Conservation (phyloP, 169 alveolate species). For the Perkinsus olseni region DNA sequence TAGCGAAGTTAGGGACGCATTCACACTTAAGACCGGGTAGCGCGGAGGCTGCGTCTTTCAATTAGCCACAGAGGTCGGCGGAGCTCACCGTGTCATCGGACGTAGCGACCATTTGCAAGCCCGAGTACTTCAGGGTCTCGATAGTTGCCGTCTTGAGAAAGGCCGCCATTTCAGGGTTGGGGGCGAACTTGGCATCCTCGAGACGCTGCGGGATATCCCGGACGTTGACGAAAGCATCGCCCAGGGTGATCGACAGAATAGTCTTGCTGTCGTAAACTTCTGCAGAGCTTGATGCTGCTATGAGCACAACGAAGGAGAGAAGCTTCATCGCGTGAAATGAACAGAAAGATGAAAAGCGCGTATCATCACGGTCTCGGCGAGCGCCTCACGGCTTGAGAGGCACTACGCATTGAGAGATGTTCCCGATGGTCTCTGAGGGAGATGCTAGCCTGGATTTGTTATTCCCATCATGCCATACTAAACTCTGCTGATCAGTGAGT, state of each 20-base stretch:
- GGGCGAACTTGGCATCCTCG: not conserved
- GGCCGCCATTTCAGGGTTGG: not conserved
- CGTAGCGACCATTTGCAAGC: not conserved
- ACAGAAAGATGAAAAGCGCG: too few relatives aligned
- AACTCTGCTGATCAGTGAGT: too few relatives aligned
- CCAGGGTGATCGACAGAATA: not conserved
- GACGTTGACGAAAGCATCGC: not conserved
- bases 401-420: too few relatives aligned
- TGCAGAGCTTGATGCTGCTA: not conserved
- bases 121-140: not conserved
- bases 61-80: not conserved
- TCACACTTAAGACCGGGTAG: not conserved
- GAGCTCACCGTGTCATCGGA: not conserved
- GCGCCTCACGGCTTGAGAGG: too few relatives aligned
- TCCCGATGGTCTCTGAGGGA: too few relatives aligned
- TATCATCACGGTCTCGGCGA: too few relatives aligned
- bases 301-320: too few relatives aligned
- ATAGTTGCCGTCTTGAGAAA: not conserved
- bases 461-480: too few relatives aligned
- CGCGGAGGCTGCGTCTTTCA: not conserved
- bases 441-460: too few relatives aligned
- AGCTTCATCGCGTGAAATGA: too few relatives aligned
- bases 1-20: not conserved
- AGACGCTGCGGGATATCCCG: not conserved
- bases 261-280: not conserved